Evolutionary conservation across 495 filamentous ascomycete genomes (phyloP).

Genomic region (Aspergillus incahuasiensis): DNA sequence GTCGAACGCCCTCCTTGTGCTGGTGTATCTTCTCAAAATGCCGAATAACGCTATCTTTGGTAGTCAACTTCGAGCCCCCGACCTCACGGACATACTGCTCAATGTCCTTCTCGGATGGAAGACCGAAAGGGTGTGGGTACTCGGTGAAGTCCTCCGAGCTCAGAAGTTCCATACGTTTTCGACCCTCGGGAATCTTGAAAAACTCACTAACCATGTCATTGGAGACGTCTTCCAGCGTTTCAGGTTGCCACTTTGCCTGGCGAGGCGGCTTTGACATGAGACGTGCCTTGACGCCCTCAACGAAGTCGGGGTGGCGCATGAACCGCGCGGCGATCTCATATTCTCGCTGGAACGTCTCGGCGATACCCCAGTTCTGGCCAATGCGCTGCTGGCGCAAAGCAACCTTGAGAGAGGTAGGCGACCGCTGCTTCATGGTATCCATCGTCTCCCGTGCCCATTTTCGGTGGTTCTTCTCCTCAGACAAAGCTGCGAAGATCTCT

Average conservation of each 20-base stretch:
- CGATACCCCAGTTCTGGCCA: conserved; percentile 69
- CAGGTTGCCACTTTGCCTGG: conserved; percentile 66
- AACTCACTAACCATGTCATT: conserved; percentile 50
- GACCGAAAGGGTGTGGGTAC: conserved; percentile 66
- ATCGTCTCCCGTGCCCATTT: conserved; percentile 75
- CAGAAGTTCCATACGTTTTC: conserved; percentile 48
- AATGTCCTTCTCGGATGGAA: conserved; percentile 73
- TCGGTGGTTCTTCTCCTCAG: conserved; percentile 49
- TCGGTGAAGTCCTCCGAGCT: conserved; percentile 49
- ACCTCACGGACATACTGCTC: conserved; percentile 42
- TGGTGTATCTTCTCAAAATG: conserved; percentile 30
- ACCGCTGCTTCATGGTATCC: conserved; percentile 63
- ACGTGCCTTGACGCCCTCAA: conserved; percentile 73
- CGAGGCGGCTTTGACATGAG: conserved; percentile 61
- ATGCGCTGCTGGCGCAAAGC: conserved; percentile 74
- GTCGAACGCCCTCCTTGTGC: conserved; percentile 36
- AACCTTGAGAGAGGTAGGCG: conserved; percentile 80
- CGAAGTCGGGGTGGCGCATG: conserved; percentile 85
- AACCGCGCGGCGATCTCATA: conserved; percentile 73
- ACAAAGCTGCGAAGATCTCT: conserved; percentile 64
- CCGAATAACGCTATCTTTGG: conserved; percentile 15
- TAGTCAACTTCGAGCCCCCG: not conserved
- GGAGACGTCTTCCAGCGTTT: conserved; percentile 57
- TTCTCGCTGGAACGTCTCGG: conserved; percentile 78
- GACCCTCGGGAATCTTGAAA: conserved; percentile 49